Conservation (phyloP, 192 early-diverging fungal species). For the Diversispora epigaea region DNA sequence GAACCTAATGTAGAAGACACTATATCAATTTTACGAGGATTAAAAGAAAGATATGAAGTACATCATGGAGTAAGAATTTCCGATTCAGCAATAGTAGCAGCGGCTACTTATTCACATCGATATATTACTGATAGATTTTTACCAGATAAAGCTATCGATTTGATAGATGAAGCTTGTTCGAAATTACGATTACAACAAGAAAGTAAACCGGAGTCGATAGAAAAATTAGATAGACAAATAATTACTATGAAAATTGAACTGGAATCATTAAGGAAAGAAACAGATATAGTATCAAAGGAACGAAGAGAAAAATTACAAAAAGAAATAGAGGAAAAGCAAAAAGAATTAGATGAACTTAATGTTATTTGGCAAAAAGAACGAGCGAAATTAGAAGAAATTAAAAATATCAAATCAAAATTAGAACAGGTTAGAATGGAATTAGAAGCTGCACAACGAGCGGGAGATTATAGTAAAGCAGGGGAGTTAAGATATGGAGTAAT, state of each 20-base stretch:
- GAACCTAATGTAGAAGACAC: conserved; percentile 73
- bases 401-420: conserved; percentile 64
- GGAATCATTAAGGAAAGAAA: conserved; percentile 77
- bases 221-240: conserved; percentile 70
- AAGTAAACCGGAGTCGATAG: conserved; percentile 75
- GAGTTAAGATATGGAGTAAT: conserved; percentile 80
- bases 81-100: conserved; percentile 69
- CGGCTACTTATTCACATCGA: conserved; percentile 70
- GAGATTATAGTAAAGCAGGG: conserved; percentile 70
- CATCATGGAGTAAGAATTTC: conserved; percentile 78
- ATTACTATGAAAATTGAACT: conserved; percentile 80
- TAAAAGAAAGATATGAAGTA: conserved; percentile 77
- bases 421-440: conserved; percentile 76
- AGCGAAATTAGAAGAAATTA: conserved; percentile 66
- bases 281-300: conserved; percentile 66
- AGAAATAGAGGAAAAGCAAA: conserved; percentile 58
- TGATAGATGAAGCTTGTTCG: conserved; percentile 80
- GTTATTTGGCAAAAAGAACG: conserved; percentile 67
- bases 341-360: conserved; percentile 58
- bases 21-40: conserved; percentile 73
- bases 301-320: conserved; percentile 60
- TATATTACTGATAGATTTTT: conserved; percentile 72
- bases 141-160: conserved; percentile 82
- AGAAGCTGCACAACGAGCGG: conserved; percentile 68
- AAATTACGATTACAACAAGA: conserved; percentile 76